Evolutionary conservation across 345 rosid genomes (phyloP), one percentile per base, ranked within the genome.

Genomic region (Hevea brasiliensis): DNA sequence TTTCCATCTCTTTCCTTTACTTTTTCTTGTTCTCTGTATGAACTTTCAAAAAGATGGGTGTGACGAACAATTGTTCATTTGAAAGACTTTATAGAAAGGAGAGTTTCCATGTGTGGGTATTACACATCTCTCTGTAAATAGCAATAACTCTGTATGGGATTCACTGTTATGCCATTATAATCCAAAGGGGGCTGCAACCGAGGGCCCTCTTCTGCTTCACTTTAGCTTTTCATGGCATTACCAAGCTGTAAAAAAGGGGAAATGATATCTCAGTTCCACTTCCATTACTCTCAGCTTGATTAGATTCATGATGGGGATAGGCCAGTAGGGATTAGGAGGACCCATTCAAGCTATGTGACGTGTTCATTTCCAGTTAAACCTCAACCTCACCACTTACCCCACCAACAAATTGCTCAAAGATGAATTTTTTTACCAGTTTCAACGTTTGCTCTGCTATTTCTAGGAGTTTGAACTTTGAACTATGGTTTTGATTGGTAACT

Each of bases 1-100:
- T 79, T 48, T 83, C 86, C 89, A 81, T 86, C 42, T 23, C 68
- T 57, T 50, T 32, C 37, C 37, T 4, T 32, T 32, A 1, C 37
- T 4, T 4, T 32, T 4, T 4, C 4, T 32, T 32, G 2, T 20
- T 15, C 7, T 15, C 6, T 50, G 18, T 4, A 3, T 17, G n/a
- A 47, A 12, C 54, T 37, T 26, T 58, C 56, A 27, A 17, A 54
- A 64, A 15, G 41, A 20, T 45, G 4, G 37, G 65, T 53, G 72
- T 29, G 51, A 56, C n/a, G 26, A 53, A 61, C 3, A 26, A 45
- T 7, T 37, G 48, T 23, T 6, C 41, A 26, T 18, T n/a, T 20
- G 35, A 67, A 56, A 29, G 17, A 64, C 37, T 56, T 74, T 71
- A 65, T 58, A 64, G 74, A 59, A 26, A 27, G 8, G 17, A 35